Evolutionary conservation across 2,329 filamentous ascomycete genomes (phyloP), one percentile per base, ranked within the genome.

Genomic region (Aspergillus hortae): DNA sequence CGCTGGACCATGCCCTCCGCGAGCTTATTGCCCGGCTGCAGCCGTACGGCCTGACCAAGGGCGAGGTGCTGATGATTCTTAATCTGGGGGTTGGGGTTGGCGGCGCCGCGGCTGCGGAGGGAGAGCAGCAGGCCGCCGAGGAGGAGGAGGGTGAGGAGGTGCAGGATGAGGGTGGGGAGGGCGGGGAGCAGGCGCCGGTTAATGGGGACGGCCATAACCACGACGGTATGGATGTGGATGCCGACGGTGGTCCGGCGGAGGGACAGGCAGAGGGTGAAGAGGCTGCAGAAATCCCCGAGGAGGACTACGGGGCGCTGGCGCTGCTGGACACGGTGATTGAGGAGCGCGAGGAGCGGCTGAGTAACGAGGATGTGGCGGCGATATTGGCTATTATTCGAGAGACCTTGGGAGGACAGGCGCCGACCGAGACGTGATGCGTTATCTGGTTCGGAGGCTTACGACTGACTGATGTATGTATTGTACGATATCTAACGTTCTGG

Each of bases 11-110:
- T 4, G 72, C 72, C 1, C 59, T 77, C 14, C 67, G 67, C 7
- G 59, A 65, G 7, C 59, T 76, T 4, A 64, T 77, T 21, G 58
- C 57, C 1, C 61, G 62, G 12, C 55, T 77, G 5, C 63, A 68
- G 41, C 70, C 71, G 0, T 76, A 69, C 45, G 67, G 67, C 14
- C 61, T 77, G 15, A 77, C 74, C 25, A 77, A 78, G 58, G 73
- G 71, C 0, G 75, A 78, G 59, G 71, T 75, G 9, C 56, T 76
- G 15, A 76, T 72, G 66, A 69, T 77, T 46, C 57, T 77, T 17
- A 77, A 78, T 53, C 58, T 77, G 23, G 74, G 75, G 0, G 58
- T 76, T 14, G 75, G 74, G 3, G 23, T 73, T 73, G 14, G 49
- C 54, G 21, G 32, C 43, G 1, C 15, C 53, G 12, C 33, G 4